phyloP scores from a whole-genome alignment of 345 rosid species.

The Aquilaria yunnanensis region DNA sequence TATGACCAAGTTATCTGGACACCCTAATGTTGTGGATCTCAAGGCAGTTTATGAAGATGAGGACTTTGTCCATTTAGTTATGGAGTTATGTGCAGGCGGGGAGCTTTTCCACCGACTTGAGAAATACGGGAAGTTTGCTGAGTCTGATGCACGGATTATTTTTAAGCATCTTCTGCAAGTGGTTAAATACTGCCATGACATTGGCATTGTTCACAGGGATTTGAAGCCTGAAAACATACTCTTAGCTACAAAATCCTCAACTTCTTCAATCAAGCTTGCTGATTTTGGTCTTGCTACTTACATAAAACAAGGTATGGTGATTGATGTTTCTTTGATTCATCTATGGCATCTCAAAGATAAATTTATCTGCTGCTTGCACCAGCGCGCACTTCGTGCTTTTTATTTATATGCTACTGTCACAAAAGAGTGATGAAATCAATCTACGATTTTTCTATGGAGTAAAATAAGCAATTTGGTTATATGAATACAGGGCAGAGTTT shows the following conservation, averaged over 20 bases:
- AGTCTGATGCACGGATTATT: slow-evolving; percentile 41
- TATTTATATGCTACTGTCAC: no score
- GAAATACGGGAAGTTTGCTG: slow-evolving; percentile 56
- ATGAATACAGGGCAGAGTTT: slow-evolving; percentile 42
- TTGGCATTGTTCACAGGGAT: slow-evolving; percentile 70
- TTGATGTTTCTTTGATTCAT: slow-evolving; percentile 1
- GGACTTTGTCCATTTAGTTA: slow-evolving; percentile 53
- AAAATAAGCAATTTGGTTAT: no score
- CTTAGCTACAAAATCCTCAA: slow-evolving; percentile 47
- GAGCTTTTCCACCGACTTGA: slow-evolving; percentile 60
- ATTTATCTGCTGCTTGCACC: no score
- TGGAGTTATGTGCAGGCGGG: slow-evolving; percentile 78
- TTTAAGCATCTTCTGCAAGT: slow-evolving; percentile 66
- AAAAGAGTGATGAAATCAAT: no score
- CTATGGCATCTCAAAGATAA: not conserved
- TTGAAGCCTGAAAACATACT: slow-evolving; percentile 68
- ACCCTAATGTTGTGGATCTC: slow-evolving; percentile 57
- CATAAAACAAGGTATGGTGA: slow-evolving; percentile 44
- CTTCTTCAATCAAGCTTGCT: slow-evolving; percentile 63
- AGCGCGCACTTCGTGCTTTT: no score
- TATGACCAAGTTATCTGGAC: slow-evolving; percentile 52
- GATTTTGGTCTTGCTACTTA: slow-evolving; percentile 76
- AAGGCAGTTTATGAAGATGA: slow-evolving; percentile 69
- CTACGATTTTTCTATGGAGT: no score
- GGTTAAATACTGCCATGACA: slow-evolving; percentile 60